phyloP scores from a whole-genome alignment of 1,139 yeast species.

The Candida sojae region DNA sequence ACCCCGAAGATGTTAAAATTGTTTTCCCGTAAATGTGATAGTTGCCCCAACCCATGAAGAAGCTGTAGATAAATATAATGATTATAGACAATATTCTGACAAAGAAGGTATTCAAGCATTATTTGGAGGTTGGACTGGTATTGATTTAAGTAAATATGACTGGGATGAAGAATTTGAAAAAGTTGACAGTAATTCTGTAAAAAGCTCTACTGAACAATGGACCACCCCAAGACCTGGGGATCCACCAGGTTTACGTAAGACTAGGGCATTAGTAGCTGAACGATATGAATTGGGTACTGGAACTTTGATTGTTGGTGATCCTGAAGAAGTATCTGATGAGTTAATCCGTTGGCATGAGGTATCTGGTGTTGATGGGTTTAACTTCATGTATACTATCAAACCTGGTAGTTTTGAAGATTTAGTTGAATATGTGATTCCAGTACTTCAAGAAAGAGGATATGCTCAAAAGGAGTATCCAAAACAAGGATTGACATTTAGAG shows the following conservation, averaged over 20 bases:
- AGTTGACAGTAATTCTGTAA: constrained; percentile 27
- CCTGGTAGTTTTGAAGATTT: constrained; percentile 28
- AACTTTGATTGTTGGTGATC: constrained; percentile 22
- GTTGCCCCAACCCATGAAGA: constrained; percentile 36
- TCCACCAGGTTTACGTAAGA: constrained; percentile 21
- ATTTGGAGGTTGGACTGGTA: constrained; percentile 36
- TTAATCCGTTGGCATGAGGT: constrained; percentile 24
- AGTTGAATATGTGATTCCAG: constrained; percentile 26
- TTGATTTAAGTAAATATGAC: constrained; percentile 29
- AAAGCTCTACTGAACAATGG: constrained; percentile 27
- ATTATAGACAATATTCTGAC: constrained; percentile 28
- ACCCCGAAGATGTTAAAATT: constrained; percentile 30
- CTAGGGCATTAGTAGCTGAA: constrained; percentile 24
- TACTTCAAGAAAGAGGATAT: constrained; percentile 24
- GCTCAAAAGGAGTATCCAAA: constrained; percentile 30
- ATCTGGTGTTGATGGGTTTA: constrained; percentile 28
- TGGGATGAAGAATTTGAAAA: constrained; percentile 28
- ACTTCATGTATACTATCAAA: constrained; percentile 25
- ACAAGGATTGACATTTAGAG: constrained; percentile 23
- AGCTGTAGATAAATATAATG: constrained; percentile 29
- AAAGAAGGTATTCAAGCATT: constrained; percentile 37
- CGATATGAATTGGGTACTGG: constrained; percentile 24
- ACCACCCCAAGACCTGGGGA: constrained; percentile 27
- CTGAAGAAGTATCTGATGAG: constrained; percentile 26
- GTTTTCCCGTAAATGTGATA: constrained; percentile 30